phyloP scores from a whole-genome alignment of 257 asterid genomes.

The Gentiana macrophylla region DNA sequence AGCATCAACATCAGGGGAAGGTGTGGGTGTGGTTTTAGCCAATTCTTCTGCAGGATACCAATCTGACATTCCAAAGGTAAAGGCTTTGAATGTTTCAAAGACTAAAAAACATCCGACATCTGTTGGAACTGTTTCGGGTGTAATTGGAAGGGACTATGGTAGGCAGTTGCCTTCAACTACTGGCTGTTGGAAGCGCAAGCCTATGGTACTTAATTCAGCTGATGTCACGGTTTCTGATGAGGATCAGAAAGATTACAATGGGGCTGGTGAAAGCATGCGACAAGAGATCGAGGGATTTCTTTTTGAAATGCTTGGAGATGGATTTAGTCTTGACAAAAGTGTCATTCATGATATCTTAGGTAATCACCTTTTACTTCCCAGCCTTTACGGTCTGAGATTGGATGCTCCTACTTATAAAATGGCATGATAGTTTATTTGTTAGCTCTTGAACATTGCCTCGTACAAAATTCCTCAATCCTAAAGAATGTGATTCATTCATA shows the following conservation, averaged over 20 bases:
- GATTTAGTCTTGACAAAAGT: conserved; percentile 48
- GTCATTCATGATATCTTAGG: conserved; percentile 60
- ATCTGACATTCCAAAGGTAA: conserved; percentile 14
- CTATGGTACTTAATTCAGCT: conserved; percentile 37
- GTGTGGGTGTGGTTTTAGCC: conserved; percentile 6
- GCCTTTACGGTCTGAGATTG: not conserved
- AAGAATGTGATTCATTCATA: not conserved
- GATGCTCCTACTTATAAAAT: not conserved
- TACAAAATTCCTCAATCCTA: not conserved
- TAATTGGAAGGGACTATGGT: conserved; percentile 52
- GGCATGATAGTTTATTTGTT: not conserved
- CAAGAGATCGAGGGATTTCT: conserved; percentile 47
- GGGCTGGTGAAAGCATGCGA: conserved; percentile 30
- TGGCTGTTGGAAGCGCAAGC: conserved; percentile 33
- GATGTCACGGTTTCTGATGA: conserved; percentile 47
- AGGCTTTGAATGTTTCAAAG: conserved; percentile 20
- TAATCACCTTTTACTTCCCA: conserved; percentile 23
- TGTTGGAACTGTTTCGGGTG: conserved; percentile 53
- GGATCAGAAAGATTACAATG: conserved; percentile 35
- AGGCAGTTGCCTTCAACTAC: conserved; percentile 25
- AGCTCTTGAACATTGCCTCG: not conserved
- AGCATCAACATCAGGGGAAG: conserved; percentile 16
- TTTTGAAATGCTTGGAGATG: conserved; percentile 64
- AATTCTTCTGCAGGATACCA: conserved; percentile 16
- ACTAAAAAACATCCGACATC: conserved; percentile 42